phyloP scores from a whole-genome alignment of 768 basidiomycete genomes.

The Tulasnella sp. region DNA sequence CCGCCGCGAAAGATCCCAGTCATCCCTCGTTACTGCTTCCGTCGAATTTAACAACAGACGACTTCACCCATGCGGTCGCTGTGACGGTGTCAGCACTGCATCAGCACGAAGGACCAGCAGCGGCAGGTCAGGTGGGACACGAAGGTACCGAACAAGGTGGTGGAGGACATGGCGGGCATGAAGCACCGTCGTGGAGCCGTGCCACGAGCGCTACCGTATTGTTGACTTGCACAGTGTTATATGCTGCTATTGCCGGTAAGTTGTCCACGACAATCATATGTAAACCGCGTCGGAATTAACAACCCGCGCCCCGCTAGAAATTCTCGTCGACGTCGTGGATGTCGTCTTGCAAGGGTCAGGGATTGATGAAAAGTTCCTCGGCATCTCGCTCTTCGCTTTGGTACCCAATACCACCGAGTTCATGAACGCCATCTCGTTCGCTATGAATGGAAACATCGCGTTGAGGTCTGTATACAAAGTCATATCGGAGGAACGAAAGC shows the following conservation, averaged over 20 bases:
- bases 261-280: constrained; percentile 21
- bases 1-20: constrained; percentile 55
- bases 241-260: constrained; percentile 92
- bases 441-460: constrained; percentile 93
- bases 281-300: neutral
- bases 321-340: constrained; percentile 92
- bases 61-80: constrained; percentile 88
- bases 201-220: constrained; percentile 82
- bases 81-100: constrained; percentile 86
- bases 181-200: constrained; percentile 94
- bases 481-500: neutral
- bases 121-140: neutral
- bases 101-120: constrained; percentile 37
- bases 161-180: constrained; percentile 70
- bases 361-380: constrained; percentile 96
- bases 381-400: constrained; percentile 90
- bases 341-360: constrained; percentile 83
- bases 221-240: constrained; percentile 80
- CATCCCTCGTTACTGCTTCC: constrained; percentile 45
- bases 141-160: constrained; percentile 31
- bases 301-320: constrained; percentile 44
- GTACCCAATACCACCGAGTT: constrained; percentile 99
- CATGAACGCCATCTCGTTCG: constrained; percentile 99
- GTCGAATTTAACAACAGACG: constrained; percentile 66
- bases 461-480: constrained; percentile 50